Conservation (phyloP, 2,329 filamentous ascomycete species). For the Decorospora gaudefroyi region DNA sequence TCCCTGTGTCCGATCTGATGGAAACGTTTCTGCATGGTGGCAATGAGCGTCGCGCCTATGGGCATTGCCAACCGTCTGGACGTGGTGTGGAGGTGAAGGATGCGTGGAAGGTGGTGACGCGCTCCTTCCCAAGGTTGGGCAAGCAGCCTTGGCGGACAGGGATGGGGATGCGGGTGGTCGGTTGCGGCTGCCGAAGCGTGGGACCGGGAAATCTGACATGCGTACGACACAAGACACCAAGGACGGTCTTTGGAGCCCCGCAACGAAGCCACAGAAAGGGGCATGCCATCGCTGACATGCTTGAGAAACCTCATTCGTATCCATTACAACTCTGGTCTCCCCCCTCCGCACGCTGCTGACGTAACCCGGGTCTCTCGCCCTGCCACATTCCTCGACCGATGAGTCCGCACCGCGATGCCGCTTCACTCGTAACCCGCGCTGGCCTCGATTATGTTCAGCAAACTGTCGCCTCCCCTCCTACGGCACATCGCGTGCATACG, state of each 20-base stretch:
- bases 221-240: constrained; percentile 14
- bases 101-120: constrained; percentile 2
- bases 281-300: constrained; percentile 3
- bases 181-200: constrained; percentile 17
- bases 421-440: constrained; percentile 21
- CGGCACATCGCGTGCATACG: constrained; percentile 39
- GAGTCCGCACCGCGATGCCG: constrained; percentile 24
- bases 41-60: too few relatives aligned
- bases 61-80: too few relatives aligned
- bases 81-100: constrained; percentile 1
- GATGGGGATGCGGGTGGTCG: constrained; percentile 10
- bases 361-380: constrained; percentile 17
- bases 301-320: background rate
- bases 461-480: constrained; percentile 18
- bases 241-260: constrained; percentile 7
- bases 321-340: background rate
- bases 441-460: constrained; percentile 41
- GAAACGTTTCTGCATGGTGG: too few relatives aligned
- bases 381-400: constrained; percentile 20
- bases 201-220: constrained; percentile 25
- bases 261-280: constrained; percentile 1
- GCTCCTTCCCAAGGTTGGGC: constrained; percentile 15
- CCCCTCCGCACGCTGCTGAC: constrained; percentile 7
- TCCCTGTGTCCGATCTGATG: too few relatives aligned
- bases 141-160: constrained; percentile 16